Evolutionary conservation across 23 red algal genomes (phyloP), one percentile per base, ranked within the genome.

Genomic region (Agarophyton chilense): DNA sequence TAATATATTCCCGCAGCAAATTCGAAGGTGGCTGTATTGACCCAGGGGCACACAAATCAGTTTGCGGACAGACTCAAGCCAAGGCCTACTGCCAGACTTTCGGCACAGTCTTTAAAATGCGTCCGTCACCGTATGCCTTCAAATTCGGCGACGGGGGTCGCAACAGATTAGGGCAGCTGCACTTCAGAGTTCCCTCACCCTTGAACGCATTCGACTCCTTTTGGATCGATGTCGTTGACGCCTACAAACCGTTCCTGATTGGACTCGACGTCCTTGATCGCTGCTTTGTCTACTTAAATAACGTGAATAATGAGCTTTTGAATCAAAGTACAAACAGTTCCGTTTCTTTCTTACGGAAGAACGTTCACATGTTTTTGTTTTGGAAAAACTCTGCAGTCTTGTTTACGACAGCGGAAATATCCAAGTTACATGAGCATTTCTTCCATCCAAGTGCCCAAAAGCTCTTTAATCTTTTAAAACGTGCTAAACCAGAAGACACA

Each of bases 301-400:
- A 73, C 31, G 67, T 73, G 1, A 46, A 26, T 4, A 73, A 73
- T 43, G 29, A 43, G 2, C 32, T 73, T 4, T 26, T 73, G 7
- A 26, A 73, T 43, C 32, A 73, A 5, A 2, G 22, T 17, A 28
- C 55, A n/a, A n/a, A n/a, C n/a, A n/a, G n/a, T n/a, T n/a, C n/a
- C n/a, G n/a, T n/a, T n/a, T n/a, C n/a, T n/a, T 2, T 86, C 17
- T 52, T 5, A 50, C 42, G 62, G 21, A 67, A 86, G 42, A 9
- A 86, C 25, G 62, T 58, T 13, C 81, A 86, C 26, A 72, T 86
- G 9, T 86, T 86, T 72, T 7, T 70, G 32, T 32, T 14, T 16
- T 86, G 81, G 81, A 35, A 52, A 18, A 31, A 26, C 3, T 29
- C 34, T 7, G 4, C 41, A 17, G 24, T 83, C 21, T 29, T 64